These are phyloP conservation scores for Ascochyta viciae-villosae DNA, from an alignment of 2,329 filamentous ascomycete species.

Conservation along the genomic window DNA sequence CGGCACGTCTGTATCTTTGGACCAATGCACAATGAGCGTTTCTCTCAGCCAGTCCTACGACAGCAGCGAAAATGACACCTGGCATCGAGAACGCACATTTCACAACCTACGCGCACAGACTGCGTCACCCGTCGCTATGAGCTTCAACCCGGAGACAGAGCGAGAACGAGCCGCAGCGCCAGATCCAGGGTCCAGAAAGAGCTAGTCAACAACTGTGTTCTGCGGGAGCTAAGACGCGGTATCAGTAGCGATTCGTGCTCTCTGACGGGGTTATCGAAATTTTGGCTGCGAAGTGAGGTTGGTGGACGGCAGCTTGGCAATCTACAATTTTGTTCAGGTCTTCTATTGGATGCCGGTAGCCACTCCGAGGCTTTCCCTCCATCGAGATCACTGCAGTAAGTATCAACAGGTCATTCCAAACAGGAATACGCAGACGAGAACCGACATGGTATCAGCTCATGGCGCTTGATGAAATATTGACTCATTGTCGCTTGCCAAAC, in stretches of 20 bases:
- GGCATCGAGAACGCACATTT: neutral
- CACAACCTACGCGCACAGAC: constrained; percentile 18
- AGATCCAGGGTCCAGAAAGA: constrained; percentile 10
- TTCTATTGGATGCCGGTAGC: constrained; percentile 7
- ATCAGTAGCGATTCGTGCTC: constrained; percentile 15
- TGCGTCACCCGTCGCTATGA: neutral
- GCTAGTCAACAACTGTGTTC: constrained; percentile 7
- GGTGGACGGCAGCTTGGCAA: constrained; percentile 14
- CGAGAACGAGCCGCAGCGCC: neutral
- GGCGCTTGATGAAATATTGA: neutral
- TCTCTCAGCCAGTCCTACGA: neutral
- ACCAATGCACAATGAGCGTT: neutral
- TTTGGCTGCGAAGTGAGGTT: constrained; percentile 20
- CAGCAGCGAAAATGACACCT: constrained; percentile 11
- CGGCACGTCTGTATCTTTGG: neutral
- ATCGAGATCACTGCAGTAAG: neutral
- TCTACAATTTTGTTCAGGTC: constrained; percentile 2
- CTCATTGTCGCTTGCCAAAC: neutral
- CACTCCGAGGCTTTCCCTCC: neutral
- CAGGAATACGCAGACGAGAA: neutral
- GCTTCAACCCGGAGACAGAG: constrained; percentile 3
- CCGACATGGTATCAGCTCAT: neutral
- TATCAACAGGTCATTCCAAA: neutral
- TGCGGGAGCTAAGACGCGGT: constrained; percentile 15
- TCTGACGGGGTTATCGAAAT: constrained; percentile 15